Base-by-base conservation (phyloP, 495 filamentous ascomycete genomes). In the Hamigera avellanea region DNA sequence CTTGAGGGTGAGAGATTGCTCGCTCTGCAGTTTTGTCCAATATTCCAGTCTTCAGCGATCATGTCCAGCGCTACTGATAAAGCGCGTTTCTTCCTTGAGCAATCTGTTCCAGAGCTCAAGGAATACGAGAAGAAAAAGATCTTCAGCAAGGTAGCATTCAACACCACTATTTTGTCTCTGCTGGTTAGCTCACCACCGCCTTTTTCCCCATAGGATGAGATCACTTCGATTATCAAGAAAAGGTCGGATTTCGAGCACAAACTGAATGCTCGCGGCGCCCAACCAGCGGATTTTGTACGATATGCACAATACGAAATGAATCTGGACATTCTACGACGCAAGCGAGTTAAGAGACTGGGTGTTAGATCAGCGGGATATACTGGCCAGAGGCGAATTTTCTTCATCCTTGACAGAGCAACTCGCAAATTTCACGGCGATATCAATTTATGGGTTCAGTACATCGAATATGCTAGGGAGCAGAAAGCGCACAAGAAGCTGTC, bases 281-380 rank as follows among this genome's bases (percentile, higher is more conserved):
- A 73, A 28, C 71, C 85, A 0, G 55, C 70, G 26, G 86, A 93
- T 46, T 98, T 82, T 61, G 75, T 83, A 28, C 76, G 82, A 48
- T 98, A 96, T 64, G 77, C 78, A 15, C 69, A 81, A 40, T 98
- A 86, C 67, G 91, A 98, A 59, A 86, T 85, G 60, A 93, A 87
- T 48, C 70, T 98, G 21, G 86, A 94, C 37, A 52, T 64, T 2
- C 73, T 98, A 14, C 82, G 85, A 26, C 71, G 76, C 43, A 93
- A 91, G 61, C 75, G 91, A 38, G 75, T 83, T 39, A 78, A 77
- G 48, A 75, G 91, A 40, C 64, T 95, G 34, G 79, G 78, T 25
- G 69, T 95, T 45, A 85, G 79, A 41, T 51, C 53, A 6, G 59
- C 58, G 6, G 66, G 64, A 13, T 72, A 81, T 56, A 71, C 70